phyloP scores from a whole-genome alignment of 345 rosid genomes.

The Bretschneidera sinensis region DNA sequence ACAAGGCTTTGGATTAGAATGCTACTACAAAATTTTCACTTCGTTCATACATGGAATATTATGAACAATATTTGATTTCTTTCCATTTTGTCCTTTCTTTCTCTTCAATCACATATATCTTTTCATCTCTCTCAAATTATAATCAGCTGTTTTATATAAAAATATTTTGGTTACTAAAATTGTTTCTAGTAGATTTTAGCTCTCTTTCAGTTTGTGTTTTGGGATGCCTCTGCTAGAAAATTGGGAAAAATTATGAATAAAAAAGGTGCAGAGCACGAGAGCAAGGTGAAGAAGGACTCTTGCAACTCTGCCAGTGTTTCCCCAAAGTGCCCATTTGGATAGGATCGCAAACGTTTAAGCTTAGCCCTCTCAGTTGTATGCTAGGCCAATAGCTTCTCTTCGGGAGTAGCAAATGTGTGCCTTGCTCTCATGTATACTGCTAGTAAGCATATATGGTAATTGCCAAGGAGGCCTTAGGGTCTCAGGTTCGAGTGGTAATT shows the following conservation, averaged over 20 bases:
- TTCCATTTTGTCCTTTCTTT: too few species aligned
- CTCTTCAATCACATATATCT: too few species aligned
- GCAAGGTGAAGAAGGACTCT: slow-evolving; percentile 33
- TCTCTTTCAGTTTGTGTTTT: too few species aligned
- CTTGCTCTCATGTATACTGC: slow-evolving; percentile 88
- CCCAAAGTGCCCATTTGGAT: slow-evolving; percentile 92
- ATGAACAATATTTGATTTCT: too few species aligned
- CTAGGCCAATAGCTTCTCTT: slow-evolving; percentile 85
- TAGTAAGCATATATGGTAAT: slow-evolving; percentile 68
- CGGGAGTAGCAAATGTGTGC: slow-evolving; percentile 71
- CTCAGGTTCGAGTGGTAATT: not conserved
- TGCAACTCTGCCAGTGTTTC: slow-evolving; percentile 36
- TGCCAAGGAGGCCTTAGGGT: too few species aligned
- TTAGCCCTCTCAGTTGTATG: slow-evolving; percentile 95
- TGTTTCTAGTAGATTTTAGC: too few species aligned
- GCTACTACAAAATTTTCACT: too few species aligned
- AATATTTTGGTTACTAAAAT: too few species aligned
- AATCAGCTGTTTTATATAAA: too few species aligned
- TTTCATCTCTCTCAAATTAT: too few species aligned
- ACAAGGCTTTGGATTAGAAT: too few species aligned
- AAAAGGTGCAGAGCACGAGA: slow-evolving; percentile 28
- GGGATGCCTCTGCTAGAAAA: slow-evolving; percentile 37
- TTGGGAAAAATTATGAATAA: slow-evolving; percentile 19
- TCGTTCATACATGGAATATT: too few species aligned
- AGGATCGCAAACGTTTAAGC: slow-evolving; percentile 85